phyloP scores from a whole-genome alignment of 1,284 basidiomycete species.

The Microbotryum violaceum region DNA sequence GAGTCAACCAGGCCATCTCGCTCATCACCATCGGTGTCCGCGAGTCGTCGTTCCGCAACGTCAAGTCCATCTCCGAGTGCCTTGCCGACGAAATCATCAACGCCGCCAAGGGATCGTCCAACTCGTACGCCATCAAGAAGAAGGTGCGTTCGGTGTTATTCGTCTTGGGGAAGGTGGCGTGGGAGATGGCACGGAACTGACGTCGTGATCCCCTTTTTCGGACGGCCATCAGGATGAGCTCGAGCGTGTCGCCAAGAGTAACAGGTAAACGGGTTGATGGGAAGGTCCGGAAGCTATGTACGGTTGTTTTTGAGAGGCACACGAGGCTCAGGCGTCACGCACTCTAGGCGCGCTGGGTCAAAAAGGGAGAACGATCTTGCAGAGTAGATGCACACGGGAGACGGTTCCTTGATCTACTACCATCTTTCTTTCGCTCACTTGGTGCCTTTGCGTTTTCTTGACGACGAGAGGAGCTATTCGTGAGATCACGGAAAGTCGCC shows the following conservation, averaged over 20 bases:
- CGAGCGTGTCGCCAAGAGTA: conserved; percentile 99
- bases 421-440: too few species aligned
- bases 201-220: conserved; percentile 3
- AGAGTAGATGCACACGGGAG: too few species aligned
- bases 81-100: conserved; percentile 97
- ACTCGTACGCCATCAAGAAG: conserved; percentile 98
- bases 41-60: conserved; percentile 99
- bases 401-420: too few species aligned
- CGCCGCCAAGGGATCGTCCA: conserved; percentile 99
- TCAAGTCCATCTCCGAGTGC: conserved; percentile 79
- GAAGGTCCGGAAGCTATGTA: neutral
- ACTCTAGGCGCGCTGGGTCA: too few species aligned
- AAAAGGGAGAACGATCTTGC: too few species aligned
- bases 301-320: neutral
- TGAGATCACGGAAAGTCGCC: too few species aligned
- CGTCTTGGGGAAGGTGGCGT: conserved; percentile 1
- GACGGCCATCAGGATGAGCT: conserved; percentile 52
- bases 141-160: conserved; percentile 52
- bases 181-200: neutral
- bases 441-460: too few species aligned
- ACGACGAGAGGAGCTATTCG: too few species aligned
- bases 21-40: conserved; percentile 95
- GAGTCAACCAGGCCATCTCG: conserved; percentile 95
- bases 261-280: conserved; percentile 60
- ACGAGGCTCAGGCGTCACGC: too few species aligned